These are phyloP conservation scores for Omphalotus guepiniiformis DNA, from an alignment of 768 basidiomycete genomes.

Conservation along the genomic window DNA sequence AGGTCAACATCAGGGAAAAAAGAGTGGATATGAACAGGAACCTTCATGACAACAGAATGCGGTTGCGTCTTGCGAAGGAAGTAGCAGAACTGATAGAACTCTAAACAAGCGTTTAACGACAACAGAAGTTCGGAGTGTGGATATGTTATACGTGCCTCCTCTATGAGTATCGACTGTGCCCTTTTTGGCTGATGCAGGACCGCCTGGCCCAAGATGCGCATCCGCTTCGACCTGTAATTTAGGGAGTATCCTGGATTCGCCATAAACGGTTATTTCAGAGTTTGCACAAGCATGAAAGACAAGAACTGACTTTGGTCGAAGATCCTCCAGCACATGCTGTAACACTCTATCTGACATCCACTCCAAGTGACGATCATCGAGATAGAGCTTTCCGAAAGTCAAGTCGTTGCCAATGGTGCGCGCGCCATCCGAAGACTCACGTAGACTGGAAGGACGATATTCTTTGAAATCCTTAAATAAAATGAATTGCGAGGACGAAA, in stretches of 20 bases:
- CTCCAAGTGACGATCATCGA: constrained; percentile 81
- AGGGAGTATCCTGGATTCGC: constrained; percentile 57
- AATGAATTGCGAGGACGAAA: constrained; percentile 74
- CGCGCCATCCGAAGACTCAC: constrained; percentile 34
- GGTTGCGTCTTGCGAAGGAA: constrained; percentile 81
- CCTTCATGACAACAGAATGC: constrained; percentile 81
- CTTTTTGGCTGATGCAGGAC: constrained; percentile 47
- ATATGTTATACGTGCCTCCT: constrained; percentile 52
- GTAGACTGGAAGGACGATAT: constrained; percentile 74
- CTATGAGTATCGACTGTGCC: constrained; percentile 78
- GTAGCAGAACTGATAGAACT: constrained; percentile 87
- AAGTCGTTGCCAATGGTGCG: neutral
- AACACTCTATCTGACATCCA: constrained; percentile 89
- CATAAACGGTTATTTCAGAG: constrained; percentile 4
- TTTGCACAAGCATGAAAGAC: neutral
- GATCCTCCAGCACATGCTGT: constrained; percentile 75
- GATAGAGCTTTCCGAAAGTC: constrained; percentile 54
- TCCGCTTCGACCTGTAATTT: constrained; percentile 63
- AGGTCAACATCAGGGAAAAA: constrained; percentile 1
- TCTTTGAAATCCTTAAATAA: constrained; percentile 77
- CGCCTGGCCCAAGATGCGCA: constrained; percentile 33
- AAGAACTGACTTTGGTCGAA: constrained; percentile 63
- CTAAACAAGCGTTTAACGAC: constrained; percentile 32
- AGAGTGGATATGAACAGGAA: constrained; percentile 22
- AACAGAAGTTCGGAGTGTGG: constrained; percentile 2